A percentile compares a stretch with the other conserved stretches of the same genome.
These are phyloP conservation scores for Penicillium silybi DNA, from an alignment of 495 filamentous ascomycete species.

Conservation along the genomic window DNA sequence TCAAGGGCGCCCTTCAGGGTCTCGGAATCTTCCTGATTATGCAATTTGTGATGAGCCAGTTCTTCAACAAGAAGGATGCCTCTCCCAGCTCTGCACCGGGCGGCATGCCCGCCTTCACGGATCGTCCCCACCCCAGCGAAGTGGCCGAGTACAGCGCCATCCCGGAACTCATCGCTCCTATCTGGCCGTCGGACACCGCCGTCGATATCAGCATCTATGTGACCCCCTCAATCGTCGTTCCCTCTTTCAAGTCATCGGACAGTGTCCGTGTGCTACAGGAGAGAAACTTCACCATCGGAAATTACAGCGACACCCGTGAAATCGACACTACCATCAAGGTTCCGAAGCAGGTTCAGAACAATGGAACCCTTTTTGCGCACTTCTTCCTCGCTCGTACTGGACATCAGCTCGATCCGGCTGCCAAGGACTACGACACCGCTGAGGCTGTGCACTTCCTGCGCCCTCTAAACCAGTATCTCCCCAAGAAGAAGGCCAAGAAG, in stretches of 20 bases:
- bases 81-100: slow-evolving; percentile 42
- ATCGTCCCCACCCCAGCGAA: slow-evolving; percentile 56
- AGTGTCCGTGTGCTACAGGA: slow-evolving; percentile 68
- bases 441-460: slow-evolving; percentile 80
- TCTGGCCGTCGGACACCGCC: slow-evolving; percentile 75
- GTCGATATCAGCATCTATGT: slow-evolving; percentile 86
- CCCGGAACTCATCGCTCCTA: slow-evolving; percentile 75
- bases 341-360: slow-evolving; percentile 77
- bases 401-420: slow-evolving; percentile 66
- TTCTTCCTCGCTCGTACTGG: slow-evolving; percentile 81
- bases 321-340: slow-evolving; percentile 74
- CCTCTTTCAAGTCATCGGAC: slow-evolving; percentile 56
- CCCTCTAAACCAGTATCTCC: slow-evolving; percentile 81
- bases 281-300: slow-evolving; percentile 73
- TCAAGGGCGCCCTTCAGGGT: slow-evolving; percentile 58
- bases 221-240: slow-evolving; percentile 66
- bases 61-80: slow-evolving; percentile 49
- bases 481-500: slow-evolving; percentile 89
- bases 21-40: slow-evolving; percentile 65
- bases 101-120: slow-evolving; percentile 60
- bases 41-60: slow-evolving; percentile 60
- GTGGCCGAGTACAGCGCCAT: slow-evolving; percentile 66
- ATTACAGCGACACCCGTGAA: slow-evolving; percentile 73
- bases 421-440: slow-evolving; percentile 62
- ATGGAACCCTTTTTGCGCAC: slow-evolving; percentile 91